Evolutionary conservation across 2,329 filamentous ascomycete genomes (phyloP).

Genomic region (Botrytis porri): DNA sequence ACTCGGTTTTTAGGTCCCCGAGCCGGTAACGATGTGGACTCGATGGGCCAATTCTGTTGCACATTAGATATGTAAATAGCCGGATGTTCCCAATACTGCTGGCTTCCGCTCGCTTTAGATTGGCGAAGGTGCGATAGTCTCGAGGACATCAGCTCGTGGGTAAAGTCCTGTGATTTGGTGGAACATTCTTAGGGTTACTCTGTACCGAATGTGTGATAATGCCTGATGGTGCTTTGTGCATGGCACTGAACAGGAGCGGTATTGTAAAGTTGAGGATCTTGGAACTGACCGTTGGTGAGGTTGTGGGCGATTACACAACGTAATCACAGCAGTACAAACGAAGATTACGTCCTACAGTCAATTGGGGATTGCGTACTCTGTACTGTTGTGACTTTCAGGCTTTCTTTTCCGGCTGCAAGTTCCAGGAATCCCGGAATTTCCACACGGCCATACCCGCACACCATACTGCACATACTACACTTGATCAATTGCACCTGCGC

Average conservation of each 20-base stretch:
- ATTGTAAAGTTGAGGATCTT: background rate
- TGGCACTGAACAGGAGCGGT: background rate
- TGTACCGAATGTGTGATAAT: slow-evolving; percentile 17
- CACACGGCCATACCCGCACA: slow-evolving; percentile 20
- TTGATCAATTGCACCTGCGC: background rate
- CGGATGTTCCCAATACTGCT: slow-evolving; percentile 20
- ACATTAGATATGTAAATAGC: slow-evolving; percentile 19
- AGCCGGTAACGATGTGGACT: slow-evolving; percentile 20
- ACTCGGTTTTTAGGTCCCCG: slow-evolving; percentile 22
- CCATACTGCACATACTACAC: background rate
- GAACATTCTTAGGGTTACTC: slow-evolving; percentile 1
- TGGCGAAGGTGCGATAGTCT: slow-evolving; percentile 20
- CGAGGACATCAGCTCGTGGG: slow-evolving; percentile 20
- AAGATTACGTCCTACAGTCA: slow-evolving; percentile 19
- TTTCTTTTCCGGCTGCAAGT: slow-evolving; percentile 21
- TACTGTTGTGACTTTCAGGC: slow-evolving; percentile 18
- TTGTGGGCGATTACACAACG: slow-evolving; percentile 11
- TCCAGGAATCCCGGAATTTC: slow-evolving; percentile 18
- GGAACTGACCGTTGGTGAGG: slow-evolving; percentile 15
- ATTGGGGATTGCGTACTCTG: slow-evolving; percentile 17
- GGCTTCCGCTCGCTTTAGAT: slow-evolving; percentile 20
- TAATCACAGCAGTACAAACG: slow-evolving; percentile 17
- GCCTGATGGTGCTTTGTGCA: slow-evolving; percentile 14
- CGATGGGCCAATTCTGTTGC: slow-evolving; percentile 17
- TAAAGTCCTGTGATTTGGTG: slow-evolving; percentile 4